Conservation (phyloP, 1,284 basidiomycete species). For the Cystobasidiaceae sp. region DNA sequence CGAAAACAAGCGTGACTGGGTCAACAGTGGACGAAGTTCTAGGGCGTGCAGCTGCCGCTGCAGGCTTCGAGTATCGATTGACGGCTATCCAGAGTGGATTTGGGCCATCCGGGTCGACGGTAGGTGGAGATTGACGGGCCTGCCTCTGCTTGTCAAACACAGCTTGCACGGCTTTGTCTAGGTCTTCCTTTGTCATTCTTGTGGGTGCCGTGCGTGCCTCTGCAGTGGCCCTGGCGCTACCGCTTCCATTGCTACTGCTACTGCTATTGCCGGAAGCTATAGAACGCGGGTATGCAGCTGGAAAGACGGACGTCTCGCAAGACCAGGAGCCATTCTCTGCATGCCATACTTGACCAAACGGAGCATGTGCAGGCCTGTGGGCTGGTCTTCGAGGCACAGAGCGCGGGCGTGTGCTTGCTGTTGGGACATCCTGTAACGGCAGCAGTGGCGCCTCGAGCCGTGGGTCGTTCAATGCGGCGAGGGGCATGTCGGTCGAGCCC, state of each 20-base stretch:
- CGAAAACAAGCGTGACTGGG: conserved; percentile 61
- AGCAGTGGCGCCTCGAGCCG: conserved; percentile 19
- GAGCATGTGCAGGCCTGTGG: conserved; percentile 1
- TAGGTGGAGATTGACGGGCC: neutral
- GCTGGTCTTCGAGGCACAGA: conserved; percentile 11
- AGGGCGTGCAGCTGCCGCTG: neutral
- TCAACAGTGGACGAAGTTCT: neutral
- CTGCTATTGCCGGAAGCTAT: conserved; percentile 4
- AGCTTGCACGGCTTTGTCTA: conserved; percentile 4
- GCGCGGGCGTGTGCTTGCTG: neutral
- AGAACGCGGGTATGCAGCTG: conserved; percentile 23
- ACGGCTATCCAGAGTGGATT: conserved; percentile 23
- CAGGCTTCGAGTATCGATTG: conserved; percentile 5
- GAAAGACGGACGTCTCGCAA: conserved; percentile 10
- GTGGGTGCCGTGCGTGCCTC: neutral
- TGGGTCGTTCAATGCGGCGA: too few species aligned
- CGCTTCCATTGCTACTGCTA: too few species aligned
- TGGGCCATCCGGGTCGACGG: neutral
- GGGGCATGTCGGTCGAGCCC: neutral
- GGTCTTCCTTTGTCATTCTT: conserved; percentile 10
- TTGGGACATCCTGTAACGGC: conserved; percentile 3
- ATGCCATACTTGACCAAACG: conserved; percentile 1
- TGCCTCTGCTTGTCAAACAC: neutral
- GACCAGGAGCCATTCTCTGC: conserved; percentile 1
- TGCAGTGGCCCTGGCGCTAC: too few species aligned